Conservation (phyloP, 2,329 filamentous ascomycete genomes). For the Ilyonectria destructans region DNA sequence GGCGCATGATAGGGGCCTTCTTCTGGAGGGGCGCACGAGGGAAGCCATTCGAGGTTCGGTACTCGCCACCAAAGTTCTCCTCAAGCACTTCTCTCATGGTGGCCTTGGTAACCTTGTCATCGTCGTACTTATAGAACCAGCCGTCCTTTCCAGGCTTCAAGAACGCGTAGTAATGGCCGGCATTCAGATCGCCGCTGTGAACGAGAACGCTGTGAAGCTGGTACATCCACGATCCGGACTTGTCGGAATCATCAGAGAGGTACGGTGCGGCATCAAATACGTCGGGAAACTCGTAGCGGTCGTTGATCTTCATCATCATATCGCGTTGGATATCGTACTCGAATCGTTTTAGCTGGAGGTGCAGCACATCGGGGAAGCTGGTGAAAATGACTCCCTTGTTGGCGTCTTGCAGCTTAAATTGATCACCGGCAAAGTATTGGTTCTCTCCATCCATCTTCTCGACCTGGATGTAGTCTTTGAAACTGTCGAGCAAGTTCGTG, state of each 20-base stretch:
- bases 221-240: conserved; percentile 91
- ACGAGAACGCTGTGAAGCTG: conserved; percentile 96
- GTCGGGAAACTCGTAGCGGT: conserved; percentile 91
- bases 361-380: conserved; percentile 92
- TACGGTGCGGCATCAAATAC: conserved; percentile 89
- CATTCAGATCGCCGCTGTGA: conserved; percentile 96
- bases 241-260: conserved; percentile 88
- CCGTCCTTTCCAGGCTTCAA: conserved; percentile 94
- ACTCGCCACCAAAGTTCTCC: conserved; percentile 97
- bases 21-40: conserved; percentile 67
- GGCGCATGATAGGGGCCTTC: conserved; percentile 73
- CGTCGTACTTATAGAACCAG: conserved; percentile 97
- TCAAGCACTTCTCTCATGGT: conserved; percentile 93
- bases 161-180: conserved; percentile 98
- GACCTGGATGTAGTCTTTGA: conserved; percentile 95
- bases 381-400: conserved; percentile 99
- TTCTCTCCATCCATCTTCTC: conserved; percentile 99
- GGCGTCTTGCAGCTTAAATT: conserved; percentile 94
- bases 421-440: conserved; percentile 94
- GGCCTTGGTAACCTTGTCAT: conserved; percentile 96
- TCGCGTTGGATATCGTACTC: conserved; percentile 97
- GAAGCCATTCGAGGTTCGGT: conserved; percentile 67
- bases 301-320: conserved; percentile 99
- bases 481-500: conserved; percentile 93
- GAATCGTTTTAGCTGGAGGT: conserved; percentile 96